A percentile compares a stretch with the other conserved stretches of the same genome.
These are phyloP conservation scores for Phytopythium litorale DNA, from an alignment of 352 stramenopile species.

Conservation along the genomic window DNA sequence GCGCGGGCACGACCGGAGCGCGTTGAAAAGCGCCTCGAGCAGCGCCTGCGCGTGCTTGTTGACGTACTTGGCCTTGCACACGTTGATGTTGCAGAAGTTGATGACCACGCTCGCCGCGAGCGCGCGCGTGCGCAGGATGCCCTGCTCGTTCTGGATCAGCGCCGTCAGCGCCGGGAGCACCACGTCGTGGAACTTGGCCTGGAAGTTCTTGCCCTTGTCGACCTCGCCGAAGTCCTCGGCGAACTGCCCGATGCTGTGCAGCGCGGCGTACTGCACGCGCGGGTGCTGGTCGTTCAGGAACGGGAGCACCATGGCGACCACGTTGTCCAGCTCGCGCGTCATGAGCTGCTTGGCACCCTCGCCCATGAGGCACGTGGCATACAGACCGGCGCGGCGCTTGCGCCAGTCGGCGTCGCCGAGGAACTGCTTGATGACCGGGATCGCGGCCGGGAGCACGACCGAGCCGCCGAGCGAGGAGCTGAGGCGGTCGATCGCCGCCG, in stretches of 20 bases:
- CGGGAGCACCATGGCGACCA: conserved; percentile 61
- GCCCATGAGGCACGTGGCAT: conserved; percentile 71
- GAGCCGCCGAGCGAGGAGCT: conserved; percentile 66
- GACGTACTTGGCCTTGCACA: conserved; percentile 81
- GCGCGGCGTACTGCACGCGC: conserved; percentile 76
- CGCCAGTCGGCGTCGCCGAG: conserved; percentile 63
- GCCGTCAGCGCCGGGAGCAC: conserved; percentile 66
- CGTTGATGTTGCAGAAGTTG: conserved; percentile 85
- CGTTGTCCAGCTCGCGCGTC: conserved; percentile 74
- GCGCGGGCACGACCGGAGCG: conserved; percentile 65
- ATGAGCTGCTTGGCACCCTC: conserved; percentile 78
- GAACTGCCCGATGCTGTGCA: conserved; percentile 82
- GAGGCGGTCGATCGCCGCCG: conserved; percentile 74
- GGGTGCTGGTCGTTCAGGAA: conserved; percentile 69
- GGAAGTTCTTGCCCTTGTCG: conserved; percentile 87
- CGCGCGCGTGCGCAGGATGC: conserved; percentile 67
- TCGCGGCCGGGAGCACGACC: conserved; percentile 69
- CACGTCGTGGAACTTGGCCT: conserved; percentile 66
- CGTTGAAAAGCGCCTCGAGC: conserved; percentile 78
- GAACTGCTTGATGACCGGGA: conserved; percentile 69
- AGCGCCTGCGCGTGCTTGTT: conserved; percentile 56
- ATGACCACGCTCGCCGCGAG: conserved; percentile 76
- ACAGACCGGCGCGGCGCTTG: conserved; percentile 75
- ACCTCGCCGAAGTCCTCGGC: conserved; percentile 82
- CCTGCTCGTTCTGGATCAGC: conserved; percentile 58